Base-by-base conservation (phyloP, 2,329 filamentous ascomycete species). In the Penicillium sp. region DNA sequence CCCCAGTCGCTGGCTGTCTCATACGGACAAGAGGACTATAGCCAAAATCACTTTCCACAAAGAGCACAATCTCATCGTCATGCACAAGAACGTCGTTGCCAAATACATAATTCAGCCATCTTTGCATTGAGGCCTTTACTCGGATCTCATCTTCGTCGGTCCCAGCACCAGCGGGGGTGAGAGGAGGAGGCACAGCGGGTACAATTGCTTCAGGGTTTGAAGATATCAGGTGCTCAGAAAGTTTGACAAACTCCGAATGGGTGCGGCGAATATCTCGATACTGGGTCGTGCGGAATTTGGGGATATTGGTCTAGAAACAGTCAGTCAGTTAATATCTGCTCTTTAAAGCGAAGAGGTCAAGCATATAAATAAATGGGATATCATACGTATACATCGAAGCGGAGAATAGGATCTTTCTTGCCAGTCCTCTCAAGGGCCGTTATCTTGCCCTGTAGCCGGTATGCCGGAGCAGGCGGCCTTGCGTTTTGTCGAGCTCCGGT, bases 31-130 rank as follows among this genome's bases (percentile, higher is more conserved):
- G 89, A 1, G 94, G 94, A 67, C 91, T 97, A 74, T 99, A 99
- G 42, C 94, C 94, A 72, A 97, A 97, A 72, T 99, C 94, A 69
- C 91, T 96, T 75, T 99, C 94, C n/a, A 99, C 91, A 66, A 99
- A 99, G 59, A 97, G 86, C 5, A 97, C 85, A 85, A 97, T 93
- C 75, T 99, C 94, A 61, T 97, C 93, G 70, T 99, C 94, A 60
- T 89, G 85, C 80, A 96, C 96, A 7, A 99, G 83, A 1, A 95
- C 86, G 35, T 97, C 92, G 65, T 94, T 97, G 66, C 84, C 84
- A 76, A 94, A 96, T 20, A 99, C 88, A 58, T 90, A 89, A 72
- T 96, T 97, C 66, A 99, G 81, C 94, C 94, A 99, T 69, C 91
- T 83, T 75, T 99, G 94, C 78, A 99, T 83, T 8, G 90, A 83